Conservation (phyloP, 345 rosid species). For the Trapa bicornis region DNA sequence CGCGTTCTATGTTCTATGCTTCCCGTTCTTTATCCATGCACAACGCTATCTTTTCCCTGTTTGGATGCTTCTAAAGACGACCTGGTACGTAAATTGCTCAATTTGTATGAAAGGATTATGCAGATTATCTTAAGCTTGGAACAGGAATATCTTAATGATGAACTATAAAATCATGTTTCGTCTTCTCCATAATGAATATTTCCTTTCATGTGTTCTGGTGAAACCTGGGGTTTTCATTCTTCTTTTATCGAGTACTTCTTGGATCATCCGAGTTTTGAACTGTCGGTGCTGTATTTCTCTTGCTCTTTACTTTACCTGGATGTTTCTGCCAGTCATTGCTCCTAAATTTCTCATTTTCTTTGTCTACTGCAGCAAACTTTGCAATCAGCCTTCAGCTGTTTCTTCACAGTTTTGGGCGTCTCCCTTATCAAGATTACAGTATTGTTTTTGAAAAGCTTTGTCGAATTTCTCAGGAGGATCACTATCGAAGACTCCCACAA, state of each 20-base stretch:
- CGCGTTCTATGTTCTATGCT: background rate
- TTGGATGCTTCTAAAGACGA: background rate
- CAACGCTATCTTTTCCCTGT: background rate
- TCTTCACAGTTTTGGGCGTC: background rate
- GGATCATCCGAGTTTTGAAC: background rate
- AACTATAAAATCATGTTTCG: background rate
- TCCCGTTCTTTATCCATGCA: no score
- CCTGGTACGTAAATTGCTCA: background rate
- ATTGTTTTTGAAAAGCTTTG: background rate
- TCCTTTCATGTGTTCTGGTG: background rate
- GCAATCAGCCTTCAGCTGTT: background rate
- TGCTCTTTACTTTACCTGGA: background rate
- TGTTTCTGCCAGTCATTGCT: background rate
- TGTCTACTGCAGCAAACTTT: background rate
- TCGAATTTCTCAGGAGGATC: background rate
- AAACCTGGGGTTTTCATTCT: background rate
- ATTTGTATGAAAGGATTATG: background rate
- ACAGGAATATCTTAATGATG: background rate
- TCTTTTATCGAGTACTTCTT: background rate
- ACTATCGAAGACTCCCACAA: background rate
- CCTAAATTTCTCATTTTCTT: background rate
- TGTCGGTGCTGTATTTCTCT: background rate
- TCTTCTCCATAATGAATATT: background rate
- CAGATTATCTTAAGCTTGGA: background rate
- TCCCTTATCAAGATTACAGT: background rate